Evolutionary conservation across 192 early-diverging fungal genomes (phyloP).

Genomic region (Jimgerdemannia lactiflua): DNA sequence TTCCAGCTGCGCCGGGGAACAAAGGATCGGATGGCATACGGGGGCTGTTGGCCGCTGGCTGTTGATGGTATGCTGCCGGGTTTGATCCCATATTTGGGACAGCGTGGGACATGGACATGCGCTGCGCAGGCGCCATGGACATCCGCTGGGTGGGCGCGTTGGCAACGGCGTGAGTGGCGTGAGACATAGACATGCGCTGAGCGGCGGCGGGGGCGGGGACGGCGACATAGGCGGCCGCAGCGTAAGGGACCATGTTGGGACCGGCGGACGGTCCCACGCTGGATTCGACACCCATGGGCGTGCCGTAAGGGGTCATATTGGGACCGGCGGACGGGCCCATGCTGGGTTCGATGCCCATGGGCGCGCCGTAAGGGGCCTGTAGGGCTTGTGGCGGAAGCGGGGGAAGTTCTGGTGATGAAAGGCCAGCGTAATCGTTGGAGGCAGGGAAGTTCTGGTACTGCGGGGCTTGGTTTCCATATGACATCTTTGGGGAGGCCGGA

Average conservation of each 20-base stretch:
- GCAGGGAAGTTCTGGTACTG: neutral
- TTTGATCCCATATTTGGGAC: too few species aligned
- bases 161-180: too few species aligned
- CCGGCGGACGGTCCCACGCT: too few species aligned
- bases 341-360: neutral
- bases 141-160: too few species aligned
- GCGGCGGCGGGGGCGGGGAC: too few species aligned
- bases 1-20: too few species aligned
- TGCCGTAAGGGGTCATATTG: neutral
- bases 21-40: too few species aligned
- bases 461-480: neutral
- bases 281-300: neutral
- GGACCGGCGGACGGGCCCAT: neutral
- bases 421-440: neutral
- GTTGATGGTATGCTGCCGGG: too few species aligned
- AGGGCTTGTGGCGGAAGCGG: neutral
- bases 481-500: neutral
- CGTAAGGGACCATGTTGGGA: neutral
- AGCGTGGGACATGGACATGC: too few species aligned
- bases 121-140: too few species aligned
- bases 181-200: too few species aligned
- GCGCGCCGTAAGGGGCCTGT: neutral
- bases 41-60: too few species aligned
- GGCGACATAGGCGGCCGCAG: neutral
- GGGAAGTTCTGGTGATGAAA: neutral